Conservation (phyloP, 75 land plant genomes). For the Isoetes taiwanensis region DNA sequence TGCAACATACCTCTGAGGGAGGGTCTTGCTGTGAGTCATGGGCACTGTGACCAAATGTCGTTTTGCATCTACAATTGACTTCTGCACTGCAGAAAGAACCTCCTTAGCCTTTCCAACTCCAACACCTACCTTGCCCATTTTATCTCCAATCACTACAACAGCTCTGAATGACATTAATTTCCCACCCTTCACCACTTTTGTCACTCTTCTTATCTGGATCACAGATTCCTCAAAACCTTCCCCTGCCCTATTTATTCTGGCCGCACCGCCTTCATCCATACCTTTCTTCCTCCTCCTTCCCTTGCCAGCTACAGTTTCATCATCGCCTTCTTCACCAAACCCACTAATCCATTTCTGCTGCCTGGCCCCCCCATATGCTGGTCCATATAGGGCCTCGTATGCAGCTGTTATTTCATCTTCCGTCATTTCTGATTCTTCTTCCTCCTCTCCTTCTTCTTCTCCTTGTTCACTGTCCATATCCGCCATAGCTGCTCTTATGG, state of each 20-base stretch:
- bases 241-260: conserved; percentile 9
- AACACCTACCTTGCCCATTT: conserved; percentile 84
- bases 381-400: conserved; percentile 86
- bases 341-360: conserved; percentile 34
- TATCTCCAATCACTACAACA: conserved; percentile 74
- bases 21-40: conserved; percentile 70
- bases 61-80: conserved; percentile 57
- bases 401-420: conserved; percentile 69
- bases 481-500: no score
- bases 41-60: conserved; percentile 67
- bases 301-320: conserved; percentile 29
- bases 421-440: conserved; percentile 49
- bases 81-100: conserved; percentile 72
- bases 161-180: conserved; percentile 82
- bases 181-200: conserved; percentile 97
- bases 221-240: conserved; percentile 84
- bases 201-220: conserved; percentile 90
- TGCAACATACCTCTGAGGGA: conserved; percentile 76
- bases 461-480: no score
- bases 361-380: conserved; percentile 51
- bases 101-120: conserved; percentile 91
- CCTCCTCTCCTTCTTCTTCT: no score
- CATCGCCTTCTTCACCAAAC: conserved; percentile 29
- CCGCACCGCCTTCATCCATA: conserved; percentile 17
- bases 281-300: conserved; percentile 30